phyloP scores from a whole-genome alignment of 2,329 filamentous ascomycete genomes.

The Ophiosphaerella narmari region DNA sequence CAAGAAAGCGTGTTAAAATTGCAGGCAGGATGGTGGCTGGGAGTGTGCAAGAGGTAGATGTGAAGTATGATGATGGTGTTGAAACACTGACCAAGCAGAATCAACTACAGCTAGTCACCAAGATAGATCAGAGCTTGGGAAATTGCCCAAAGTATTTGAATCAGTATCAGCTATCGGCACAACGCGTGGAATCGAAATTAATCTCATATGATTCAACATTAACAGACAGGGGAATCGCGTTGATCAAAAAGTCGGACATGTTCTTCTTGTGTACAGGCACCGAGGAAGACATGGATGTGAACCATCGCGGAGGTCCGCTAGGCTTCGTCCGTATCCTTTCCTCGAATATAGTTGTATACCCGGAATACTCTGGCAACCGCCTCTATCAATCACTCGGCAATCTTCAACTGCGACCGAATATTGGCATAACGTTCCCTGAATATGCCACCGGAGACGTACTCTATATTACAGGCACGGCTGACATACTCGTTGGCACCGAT shows the following conservation, averaged over 20 bases:
- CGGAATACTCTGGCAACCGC: conserved; percentile 84
- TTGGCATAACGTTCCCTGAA: conserved; percentile 75
- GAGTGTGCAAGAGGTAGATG: conserved; percentile 50
- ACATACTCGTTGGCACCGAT: conserved; percentile 67
- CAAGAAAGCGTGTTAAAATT: conserved; percentile 73
- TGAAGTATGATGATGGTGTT: conserved; percentile 32
- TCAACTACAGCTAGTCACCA: conserved; percentile 65
- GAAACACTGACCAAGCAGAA: conserved; percentile 23
- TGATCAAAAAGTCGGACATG: conserved; percentile 70
- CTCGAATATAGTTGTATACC: conserved; percentile 70
- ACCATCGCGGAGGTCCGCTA: conserved; percentile 74
- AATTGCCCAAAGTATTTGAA: conserved; percentile 92
- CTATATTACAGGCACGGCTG: conserved; percentile 71
- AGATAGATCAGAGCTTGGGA: conserved; percentile 72
- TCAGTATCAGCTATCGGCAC: conserved; percentile 65
- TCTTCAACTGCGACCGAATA: conserved; percentile 65
- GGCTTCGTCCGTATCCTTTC: conserved; percentile 74
- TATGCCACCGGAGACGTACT: conserved; percentile 74
- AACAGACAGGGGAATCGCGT: conserved; percentile 57
- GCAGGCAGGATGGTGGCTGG: conserved; percentile 72
- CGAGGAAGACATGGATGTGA: conserved; percentile 75
- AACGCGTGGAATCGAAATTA: conserved; percentile 59
- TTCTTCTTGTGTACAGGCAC: conserved; percentile 77
- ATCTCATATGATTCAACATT: conserved; percentile 56
- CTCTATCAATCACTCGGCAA: conserved; percentile 86